Conservation (phyloP, 306 rosid genomes). For the Cotoneaster glaucophyllus region DNA sequence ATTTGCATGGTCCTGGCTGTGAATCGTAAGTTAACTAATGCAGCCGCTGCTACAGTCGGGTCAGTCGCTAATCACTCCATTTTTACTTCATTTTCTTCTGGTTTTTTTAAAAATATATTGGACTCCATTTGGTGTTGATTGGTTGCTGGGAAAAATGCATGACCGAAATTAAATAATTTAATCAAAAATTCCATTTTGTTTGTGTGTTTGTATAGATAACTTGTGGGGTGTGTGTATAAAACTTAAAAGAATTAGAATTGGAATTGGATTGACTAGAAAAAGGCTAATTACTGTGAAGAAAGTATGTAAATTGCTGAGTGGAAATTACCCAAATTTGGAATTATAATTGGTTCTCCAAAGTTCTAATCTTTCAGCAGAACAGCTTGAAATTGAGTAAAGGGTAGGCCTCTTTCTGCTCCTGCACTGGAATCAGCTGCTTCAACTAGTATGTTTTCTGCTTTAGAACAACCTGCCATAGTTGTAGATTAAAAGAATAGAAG, state of each 20-base stretch:
- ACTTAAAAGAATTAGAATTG: neutral
- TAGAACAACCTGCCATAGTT: neutral
- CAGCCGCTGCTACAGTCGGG: constrained; percentile 9
- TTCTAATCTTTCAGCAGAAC: neutral
- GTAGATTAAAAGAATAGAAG: neutral
- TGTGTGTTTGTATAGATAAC: neutral
- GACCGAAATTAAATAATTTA: neutral
- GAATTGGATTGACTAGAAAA: too few relatives aligned
- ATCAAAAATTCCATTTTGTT: neutral
- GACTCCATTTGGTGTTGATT: neutral
- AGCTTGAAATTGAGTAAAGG: neutral
- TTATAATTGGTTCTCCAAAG: neutral
- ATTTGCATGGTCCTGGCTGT: too few relatives aligned
- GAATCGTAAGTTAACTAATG: neutral
- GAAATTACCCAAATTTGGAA: too few relatives aligned
- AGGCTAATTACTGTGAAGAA: neutral
- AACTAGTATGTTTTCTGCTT: neutral
- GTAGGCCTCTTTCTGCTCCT: too few relatives aligned
- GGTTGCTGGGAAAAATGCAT: neutral
- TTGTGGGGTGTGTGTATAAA: neutral
- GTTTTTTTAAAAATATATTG: too few relatives aligned
- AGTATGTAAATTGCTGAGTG: neutral
- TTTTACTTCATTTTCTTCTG: neutral
- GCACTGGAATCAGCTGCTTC: too few relatives aligned
- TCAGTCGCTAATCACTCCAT: neutral